Conservation (phyloP, 495 filamentous ascomycete genomes). For the Neurospora discreta region DNA sequence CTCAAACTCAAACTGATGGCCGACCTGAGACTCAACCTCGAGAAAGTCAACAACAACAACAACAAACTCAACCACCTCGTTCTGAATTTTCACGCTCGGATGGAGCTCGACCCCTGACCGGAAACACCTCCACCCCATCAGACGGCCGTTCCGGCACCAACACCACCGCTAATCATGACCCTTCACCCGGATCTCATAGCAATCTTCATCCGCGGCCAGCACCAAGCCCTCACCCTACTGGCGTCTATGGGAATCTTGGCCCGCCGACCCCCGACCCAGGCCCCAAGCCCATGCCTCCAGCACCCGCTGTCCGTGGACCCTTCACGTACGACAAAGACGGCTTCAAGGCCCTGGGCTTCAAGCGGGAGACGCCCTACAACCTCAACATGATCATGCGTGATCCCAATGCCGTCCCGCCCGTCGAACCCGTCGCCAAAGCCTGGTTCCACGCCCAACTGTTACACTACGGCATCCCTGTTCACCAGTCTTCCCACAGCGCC, state of each 20-base stretch:
- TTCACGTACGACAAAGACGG: not conserved
- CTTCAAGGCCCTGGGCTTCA: not conserved
- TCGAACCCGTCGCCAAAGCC: not conserved
- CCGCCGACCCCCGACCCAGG: not conserved
- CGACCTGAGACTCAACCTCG: not conserved
- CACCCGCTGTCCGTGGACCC: not conserved
- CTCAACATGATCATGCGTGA: not conserved
- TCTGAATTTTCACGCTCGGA: not conserved
- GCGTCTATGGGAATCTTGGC: not conserved
- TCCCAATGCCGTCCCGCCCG: not conserved
- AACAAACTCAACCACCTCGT: not conserved
- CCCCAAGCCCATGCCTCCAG: not conserved
- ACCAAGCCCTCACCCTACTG: not conserved
- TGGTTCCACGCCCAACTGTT: not conserved
- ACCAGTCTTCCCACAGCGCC: not conserved
- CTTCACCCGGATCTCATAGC: not conserved
- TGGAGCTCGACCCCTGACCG: not conserved
- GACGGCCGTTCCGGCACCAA: not conserved
- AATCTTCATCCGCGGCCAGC: not conserved
- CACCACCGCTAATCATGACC: not conserved
- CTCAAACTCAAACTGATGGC: not conserved
- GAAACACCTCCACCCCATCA: too few species aligned
- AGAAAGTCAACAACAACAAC: not conserved
- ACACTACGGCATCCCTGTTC: not conserved
- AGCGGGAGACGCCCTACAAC: not conserved